Percentiles rank a stretch among this genome's conserved stretches.
These are phyloP conservation scores for Adiantum capillusveneris DNA, from an alignment of 75 land plant species.

Conservation along the genomic window DNA sequence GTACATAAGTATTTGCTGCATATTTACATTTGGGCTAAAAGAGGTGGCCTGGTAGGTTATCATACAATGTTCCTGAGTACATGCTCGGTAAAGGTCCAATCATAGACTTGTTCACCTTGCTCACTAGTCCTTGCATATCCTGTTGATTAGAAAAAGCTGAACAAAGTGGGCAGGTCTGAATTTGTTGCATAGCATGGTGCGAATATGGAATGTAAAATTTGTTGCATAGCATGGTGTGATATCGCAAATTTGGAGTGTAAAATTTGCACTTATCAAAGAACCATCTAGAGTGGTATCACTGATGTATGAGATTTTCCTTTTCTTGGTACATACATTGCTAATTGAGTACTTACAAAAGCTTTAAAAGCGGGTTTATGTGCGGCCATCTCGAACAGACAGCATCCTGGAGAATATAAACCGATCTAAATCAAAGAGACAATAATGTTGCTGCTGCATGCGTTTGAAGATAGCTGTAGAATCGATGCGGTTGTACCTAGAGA, in stretches of 20 bases:
- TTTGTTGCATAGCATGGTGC: no score
- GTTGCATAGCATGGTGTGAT: no score
- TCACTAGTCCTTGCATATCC: constrained; percentile 97
- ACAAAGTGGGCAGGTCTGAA: neutral
- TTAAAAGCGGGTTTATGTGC: constrained; percentile 37
- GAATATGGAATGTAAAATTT: neutral
- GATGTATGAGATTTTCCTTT: no score
- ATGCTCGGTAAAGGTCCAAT: constrained; percentile 83
- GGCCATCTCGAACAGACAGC: constrained; percentile 23
- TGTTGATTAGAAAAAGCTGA: constrained; percentile 19
- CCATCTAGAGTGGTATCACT: no score
- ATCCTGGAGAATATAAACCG: no score
- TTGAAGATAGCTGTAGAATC: no score
- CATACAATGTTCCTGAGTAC: constrained; percentile 89
- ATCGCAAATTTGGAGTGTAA: no score
- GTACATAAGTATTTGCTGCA: neutral
- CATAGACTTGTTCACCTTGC: constrained; percentile 87
- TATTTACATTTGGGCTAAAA: neutral
- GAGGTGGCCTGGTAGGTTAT: neutral
- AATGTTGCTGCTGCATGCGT: no score
- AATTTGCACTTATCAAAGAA: no score
- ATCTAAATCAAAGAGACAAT: no score
- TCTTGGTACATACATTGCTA: no score
- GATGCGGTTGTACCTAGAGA: constrained; percentile 71
- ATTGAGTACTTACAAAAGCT: constrained; percentile 41